These are phyloP conservation scores for Pseudognaphalium luteoalbum DNA, from an alignment of 129 eudicot species.

Conservation along the genomic window DNA sequence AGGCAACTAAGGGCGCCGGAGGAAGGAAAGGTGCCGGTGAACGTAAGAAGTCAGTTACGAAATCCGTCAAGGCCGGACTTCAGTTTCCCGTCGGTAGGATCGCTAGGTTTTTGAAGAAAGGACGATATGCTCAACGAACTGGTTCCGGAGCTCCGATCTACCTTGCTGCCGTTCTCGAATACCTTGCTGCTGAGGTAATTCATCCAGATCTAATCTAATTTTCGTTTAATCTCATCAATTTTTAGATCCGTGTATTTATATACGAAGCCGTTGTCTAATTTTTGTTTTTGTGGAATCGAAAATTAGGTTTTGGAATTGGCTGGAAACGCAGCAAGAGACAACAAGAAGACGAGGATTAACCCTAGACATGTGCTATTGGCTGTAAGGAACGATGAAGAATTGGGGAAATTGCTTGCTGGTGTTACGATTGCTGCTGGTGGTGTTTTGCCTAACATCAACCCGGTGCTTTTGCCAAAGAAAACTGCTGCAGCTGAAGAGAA, in stretches of 20 bases:
- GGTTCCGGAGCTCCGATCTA: constrained; percentile 16
- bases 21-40: constrained; percentile 19
- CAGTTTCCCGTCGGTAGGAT: constrained; percentile 18
- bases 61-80: constrained; percentile 8
- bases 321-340: constrained; percentile 21
- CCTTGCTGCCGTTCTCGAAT: constrained; percentile 15
- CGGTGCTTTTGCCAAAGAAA: constrained; percentile 14
- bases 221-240: background rate
- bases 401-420: constrained; percentile 18
- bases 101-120: constrained; percentile 11
- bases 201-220: background rate
- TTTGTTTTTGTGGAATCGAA: background rate
- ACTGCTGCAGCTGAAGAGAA: constrained; percentile 1
- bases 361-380: constrained; percentile 22
- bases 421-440: constrained; percentile 21
- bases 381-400: constrained; percentile 11
- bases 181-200: constrained; percentile 20
- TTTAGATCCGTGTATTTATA: background rate
- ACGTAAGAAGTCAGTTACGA: background rate
- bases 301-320: constrained; percentile 22
- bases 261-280: no score
- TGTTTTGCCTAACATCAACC: constrained; percentile 15
- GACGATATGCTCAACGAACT: constrained; percentile 10
- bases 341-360: constrained; percentile 23
- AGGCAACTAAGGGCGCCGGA: constrained; percentile 11